Base-by-base conservation (phyloP, 495 filamentous ascomycete species). In the Glutinoglossum americanum region DNA sequence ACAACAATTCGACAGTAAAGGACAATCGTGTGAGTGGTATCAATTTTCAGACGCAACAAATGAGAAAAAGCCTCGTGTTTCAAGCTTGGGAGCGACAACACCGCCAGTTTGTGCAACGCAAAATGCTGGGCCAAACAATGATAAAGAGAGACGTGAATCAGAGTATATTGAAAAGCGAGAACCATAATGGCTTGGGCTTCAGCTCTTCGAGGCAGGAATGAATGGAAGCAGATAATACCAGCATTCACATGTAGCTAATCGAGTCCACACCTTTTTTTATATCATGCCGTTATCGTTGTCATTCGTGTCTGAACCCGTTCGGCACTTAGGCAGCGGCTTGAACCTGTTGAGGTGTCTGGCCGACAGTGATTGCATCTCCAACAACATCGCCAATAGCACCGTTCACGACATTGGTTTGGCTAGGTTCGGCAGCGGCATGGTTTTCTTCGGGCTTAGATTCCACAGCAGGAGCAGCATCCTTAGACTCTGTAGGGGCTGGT, bases 311-410 rank as follows among this genome's bases (percentile, higher is more conserved):
- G 30, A 45, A 27, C 19, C n/a, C 10, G 19, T 44, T 17, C 49
- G 28, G 17, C 49, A 51, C 62, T 67, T 72, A 76, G 55, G 71
- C 70, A 49, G 73, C 65, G 23, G 72, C 64, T 59, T 70, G 61
- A 55, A 73, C 71, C 56, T 69, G 57, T 33, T 67, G 62, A 25
- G 71, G 63, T 49, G 64, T 57, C 62, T 68, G 61, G 28, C 62
- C 68, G 56, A 66, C 64, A 45, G 55, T 47, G 53, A 69, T 67
- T 17, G 66, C 62, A 41, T 71, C 68, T 0, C 64, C 63, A 56
- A 64, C 65, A 41, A 69, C 69, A 57, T 73, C 70, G 51, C 66
- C 68, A 59, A 71, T 67, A 39, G 55, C 28, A 54, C 27, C 21
- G 27, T 32, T 56, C 23, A 27, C 60, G 55, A 44, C 51, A 17